Evolutionary conservation across 345 rosid genomes (phyloP).

Genomic region (Aurinia saxatilis): DNA sequence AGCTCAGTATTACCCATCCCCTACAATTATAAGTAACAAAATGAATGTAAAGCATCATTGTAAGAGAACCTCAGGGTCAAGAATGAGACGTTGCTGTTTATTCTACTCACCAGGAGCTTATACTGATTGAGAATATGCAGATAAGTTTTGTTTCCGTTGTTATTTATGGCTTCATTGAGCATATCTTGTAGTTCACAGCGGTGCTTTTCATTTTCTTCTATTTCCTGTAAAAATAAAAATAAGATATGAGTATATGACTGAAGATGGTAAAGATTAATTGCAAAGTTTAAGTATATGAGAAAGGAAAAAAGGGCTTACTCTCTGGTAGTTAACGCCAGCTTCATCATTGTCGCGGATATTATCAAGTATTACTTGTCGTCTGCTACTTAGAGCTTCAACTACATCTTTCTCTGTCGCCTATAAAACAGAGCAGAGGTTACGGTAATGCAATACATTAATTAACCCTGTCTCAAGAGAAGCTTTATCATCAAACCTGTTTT

Average conservation of each 20-base stretch:
- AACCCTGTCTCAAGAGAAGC: background rate
- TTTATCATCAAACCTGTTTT: constrained; percentile 49
- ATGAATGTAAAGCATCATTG: background rate
- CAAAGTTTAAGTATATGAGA: background rate
- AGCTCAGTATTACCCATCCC: too few relatives aligned
- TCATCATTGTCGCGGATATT: constrained; percentile 96
- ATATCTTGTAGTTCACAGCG: constrained; percentile 71
- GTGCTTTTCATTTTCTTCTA: constrained; percentile 75
- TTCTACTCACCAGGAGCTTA: constrained; percentile 77
- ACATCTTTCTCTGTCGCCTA: constrained; percentile 64
- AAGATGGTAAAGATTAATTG: background rate
- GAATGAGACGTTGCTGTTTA: background rate
- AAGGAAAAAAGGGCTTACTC: constrained; percentile 39
- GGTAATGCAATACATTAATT: background rate
- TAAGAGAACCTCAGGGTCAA: background rate
- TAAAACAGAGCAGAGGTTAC: constrained; percentile 5
- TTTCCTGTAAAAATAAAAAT: constrained; percentile 48
- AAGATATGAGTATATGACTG: background rate
- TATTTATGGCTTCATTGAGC: constrained; percentile 78
- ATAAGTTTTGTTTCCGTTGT: constrained; percentile 78
- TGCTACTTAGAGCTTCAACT: constrained; percentile 52
- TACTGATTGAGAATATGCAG: constrained; percentile 82
- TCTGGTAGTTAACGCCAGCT: constrained; percentile 67
- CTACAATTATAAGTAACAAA: constrained; percentile 23
- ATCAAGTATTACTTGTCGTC: constrained; percentile 92